A percentile compares a stretch with the other conserved stretches of the same genome.
Evolutionary conservation across 1,284 basidiomycete genomes (phyloP).

Genomic region (Gomphus sp.): DNA sequence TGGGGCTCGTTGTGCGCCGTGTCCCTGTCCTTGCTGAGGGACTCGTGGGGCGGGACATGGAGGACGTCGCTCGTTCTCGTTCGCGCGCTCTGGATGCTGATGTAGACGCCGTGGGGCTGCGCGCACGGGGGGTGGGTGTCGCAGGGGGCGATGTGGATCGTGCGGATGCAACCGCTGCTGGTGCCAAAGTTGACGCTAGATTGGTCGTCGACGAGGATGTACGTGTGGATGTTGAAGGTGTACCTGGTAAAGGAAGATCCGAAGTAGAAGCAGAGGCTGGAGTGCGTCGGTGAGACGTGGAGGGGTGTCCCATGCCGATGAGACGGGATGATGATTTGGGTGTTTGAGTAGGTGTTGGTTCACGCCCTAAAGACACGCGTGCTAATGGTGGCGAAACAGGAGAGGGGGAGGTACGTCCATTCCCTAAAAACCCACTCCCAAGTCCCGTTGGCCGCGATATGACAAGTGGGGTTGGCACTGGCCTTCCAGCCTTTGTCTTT

Average conservation of each 20-base stretch:
- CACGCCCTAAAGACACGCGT: neutral
- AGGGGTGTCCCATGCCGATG: conserved; percentile 9
- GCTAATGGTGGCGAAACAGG: too few relatives aligned
- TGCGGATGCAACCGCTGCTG: conserved; percentile 1
- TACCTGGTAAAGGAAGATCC: conserved; percentile 16
- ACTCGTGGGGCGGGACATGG: neutral
- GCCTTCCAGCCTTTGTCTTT: neutral
- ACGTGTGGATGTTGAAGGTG: neutral
- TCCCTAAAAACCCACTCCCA: neutral
- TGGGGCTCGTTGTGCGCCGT: neutral
- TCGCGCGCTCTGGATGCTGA: conserved; percentile 30
- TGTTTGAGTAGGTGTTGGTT: neutral
- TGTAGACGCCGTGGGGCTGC: conserved; percentile 36
- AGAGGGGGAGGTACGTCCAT: neutral
- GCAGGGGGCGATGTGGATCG: neutral
- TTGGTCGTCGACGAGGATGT: conserved; percentile 12
- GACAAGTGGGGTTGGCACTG: neutral
- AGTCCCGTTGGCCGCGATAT: neutral
- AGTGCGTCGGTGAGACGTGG: neutral
- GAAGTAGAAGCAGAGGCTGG: conserved; percentile 2
- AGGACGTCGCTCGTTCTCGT: neutral
- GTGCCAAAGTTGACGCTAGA: conserved; percentile 7
- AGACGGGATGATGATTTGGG: conserved; percentile 4
- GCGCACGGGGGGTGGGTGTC: conserved; percentile 21
- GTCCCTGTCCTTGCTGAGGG: neutral